These are phyloP conservation scores for Trametes pubescens DNA, from an alignment of 1,284 basidiomycete genomes.

Conservation along the genomic window DNA sequence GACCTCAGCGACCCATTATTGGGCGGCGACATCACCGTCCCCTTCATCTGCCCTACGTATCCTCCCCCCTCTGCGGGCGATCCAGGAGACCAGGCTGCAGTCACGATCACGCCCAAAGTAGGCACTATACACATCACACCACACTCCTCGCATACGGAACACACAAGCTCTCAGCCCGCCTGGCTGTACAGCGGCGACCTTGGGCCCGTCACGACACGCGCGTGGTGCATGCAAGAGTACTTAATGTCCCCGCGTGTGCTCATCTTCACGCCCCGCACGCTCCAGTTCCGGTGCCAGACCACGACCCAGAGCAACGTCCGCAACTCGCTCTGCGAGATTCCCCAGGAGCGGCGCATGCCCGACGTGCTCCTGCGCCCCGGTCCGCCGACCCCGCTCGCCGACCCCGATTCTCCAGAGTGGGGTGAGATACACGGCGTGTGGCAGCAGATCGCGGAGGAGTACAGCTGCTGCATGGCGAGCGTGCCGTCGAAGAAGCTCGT, in stretches of 20 bases:
- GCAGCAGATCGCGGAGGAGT: conserved; percentile 7
- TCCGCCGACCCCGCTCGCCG: not conserved
- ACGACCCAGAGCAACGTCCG: conserved; percentile 9
- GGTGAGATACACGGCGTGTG: conserved; percentile 1
- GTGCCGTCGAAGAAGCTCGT: conserved; percentile 12
- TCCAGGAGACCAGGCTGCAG: no score
- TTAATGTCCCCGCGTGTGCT: conserved; percentile 15
- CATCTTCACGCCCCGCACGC: conserved; percentile 15
- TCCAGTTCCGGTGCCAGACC: conserved; percentile 14
- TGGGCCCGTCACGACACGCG: conserved; percentile 2
- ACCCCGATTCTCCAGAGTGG: not conserved
- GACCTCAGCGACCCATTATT: no score
- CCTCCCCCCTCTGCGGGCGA: no score
- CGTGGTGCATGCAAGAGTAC: conserved; percentile 20
- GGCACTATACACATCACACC: not conserved
- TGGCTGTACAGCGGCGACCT: not conserved
- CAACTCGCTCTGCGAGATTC: not conserved
- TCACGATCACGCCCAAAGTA: no score
- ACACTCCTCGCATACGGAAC: not conserved
- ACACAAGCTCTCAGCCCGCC: not conserved
- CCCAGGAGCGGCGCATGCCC: not conserved
- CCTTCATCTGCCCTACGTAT: not conserved
- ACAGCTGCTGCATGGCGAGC: not conserved
- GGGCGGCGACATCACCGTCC: not conserved
- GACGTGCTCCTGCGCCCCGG: not conserved